Base-by-base conservation (phyloP, 768 basidiomycete species). In the Boletus sp. region DNA sequence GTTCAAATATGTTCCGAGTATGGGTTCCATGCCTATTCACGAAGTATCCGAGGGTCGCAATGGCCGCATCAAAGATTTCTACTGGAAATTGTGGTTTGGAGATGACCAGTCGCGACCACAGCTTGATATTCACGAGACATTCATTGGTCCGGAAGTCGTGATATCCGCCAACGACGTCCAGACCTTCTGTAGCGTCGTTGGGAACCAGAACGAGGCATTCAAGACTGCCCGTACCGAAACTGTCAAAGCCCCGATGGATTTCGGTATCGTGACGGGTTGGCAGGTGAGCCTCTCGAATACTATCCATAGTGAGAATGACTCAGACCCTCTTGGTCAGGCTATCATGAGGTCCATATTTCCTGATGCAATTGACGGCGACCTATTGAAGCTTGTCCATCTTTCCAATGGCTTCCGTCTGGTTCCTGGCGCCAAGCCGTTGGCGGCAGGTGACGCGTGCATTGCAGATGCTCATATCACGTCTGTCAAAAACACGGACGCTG, bases 271-370 rank as follows among this genome's bases (percentile, higher is more conserved):
- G 50, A 88, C 94, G 40, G 95, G 96, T 46, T 99, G 97, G 97
- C 87, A 96, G 88, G 94, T 94, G 70, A 58, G 88, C 74, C 50
- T 40, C 24, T 30, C 42, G 30, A 54, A 28, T 37, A 24, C 1
- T 47, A 17, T 54, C 41, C 28, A 17, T 36, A 9, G 30, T 37
- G 20, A n/a, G 54, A 35, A 63, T 57, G 4, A 66, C 46, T 30
- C 50, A 55, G 3, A 69, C 44, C 30, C 52, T 62, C n/a, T 35
- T 52, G 57, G 54, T 0, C 63, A 96, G 94, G 91, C 95, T n/a
- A 98, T 99, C 75, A 99, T 98, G 90, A 93, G 91, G 72, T 86
- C 94, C 1, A 96, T 98, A 74, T 99, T 99, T 85, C 97, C 97
- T 7, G 70, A 80, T 12, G 74, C 84, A 11, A 92, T 99, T 68